Evolutionary conservation across 2,329 filamentous ascomycete genomes (phyloP).

Genomic region (Plenodomus tracheiphilus): DNA sequence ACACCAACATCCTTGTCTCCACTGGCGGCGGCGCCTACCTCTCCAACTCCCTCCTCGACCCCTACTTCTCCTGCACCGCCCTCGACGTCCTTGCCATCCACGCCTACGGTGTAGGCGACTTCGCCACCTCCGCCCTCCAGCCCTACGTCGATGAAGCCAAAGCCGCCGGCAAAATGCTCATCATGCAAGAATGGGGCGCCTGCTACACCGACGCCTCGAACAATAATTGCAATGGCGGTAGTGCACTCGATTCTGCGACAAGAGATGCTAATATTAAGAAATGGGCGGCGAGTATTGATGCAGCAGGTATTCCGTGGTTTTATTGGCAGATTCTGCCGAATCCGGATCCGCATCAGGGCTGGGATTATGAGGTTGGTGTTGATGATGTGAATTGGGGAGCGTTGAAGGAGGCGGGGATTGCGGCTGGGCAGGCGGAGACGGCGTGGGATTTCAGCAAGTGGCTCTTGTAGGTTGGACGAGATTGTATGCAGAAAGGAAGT

Average conservation of each 20-base stretch:
- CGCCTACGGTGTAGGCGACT: neutral
- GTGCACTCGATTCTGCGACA: neutral
- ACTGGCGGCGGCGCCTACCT: neutral
- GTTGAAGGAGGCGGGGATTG: slow-evolving; percentile 2
- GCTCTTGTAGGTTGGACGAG: neutral
- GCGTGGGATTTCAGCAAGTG: neutral
- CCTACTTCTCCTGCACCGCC: neutral
- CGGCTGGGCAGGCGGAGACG: slow-evolving; percentile 8
- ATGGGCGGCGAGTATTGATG: neutral
- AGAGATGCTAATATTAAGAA: neutral
- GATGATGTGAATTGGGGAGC: slow-evolving; percentile 2
- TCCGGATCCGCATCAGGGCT: neutral
- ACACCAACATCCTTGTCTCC: neutral
- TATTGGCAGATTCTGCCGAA: neutral
- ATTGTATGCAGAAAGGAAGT: neutral
- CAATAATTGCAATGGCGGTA: neutral
- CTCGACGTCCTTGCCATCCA: neutral
- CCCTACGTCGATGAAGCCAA: neutral
- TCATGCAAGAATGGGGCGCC: neutral
- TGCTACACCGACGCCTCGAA: neutral
- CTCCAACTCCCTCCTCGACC: neutral
- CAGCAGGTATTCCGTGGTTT: neutral
- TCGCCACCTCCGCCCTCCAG: neutral
- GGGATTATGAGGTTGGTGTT: neutral
- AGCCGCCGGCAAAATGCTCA: neutral